phyloP scores from a whole-genome alignment of 768 basidiomycete genomes.

The Pleurotus sapidus region DNA sequence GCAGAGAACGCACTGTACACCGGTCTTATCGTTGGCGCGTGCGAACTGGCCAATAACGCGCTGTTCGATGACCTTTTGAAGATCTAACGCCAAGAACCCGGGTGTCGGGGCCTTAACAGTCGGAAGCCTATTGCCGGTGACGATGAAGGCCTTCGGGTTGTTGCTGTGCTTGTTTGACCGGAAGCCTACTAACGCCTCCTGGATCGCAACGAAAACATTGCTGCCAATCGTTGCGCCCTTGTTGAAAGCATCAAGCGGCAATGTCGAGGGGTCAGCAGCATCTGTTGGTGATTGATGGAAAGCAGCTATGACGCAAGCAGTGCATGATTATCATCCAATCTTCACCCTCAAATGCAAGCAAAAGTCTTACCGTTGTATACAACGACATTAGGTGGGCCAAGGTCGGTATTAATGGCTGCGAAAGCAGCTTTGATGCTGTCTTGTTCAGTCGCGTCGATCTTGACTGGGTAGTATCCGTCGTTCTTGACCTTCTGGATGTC shows the following conservation, averaged over 20 bases:
- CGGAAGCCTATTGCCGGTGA: slow-evolving; percentile 26
- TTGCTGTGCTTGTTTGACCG: slow-evolving; percentile 13
- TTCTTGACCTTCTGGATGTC: slow-evolving; percentile 9
- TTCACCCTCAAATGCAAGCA: not conserved
- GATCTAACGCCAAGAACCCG: slow-evolving; percentile 14
- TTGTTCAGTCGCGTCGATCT: slow-evolving; percentile 31
- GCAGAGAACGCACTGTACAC: slow-evolving; percentile 14
- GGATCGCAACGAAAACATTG: slow-evolving; percentile 21
- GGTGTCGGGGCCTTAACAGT: slow-evolving; percentile 11
- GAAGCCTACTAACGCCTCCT: slow-evolving; percentile 24
- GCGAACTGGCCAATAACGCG: slow-evolving; percentile 20
- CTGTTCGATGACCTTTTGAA: slow-evolving; percentile 20
- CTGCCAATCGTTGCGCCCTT: slow-evolving; percentile 12
- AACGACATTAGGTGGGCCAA: slow-evolving; percentile 43
- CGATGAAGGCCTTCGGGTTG: slow-evolving; percentile 27
- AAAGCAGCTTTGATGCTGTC: slow-evolving; percentile 34
- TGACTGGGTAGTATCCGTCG: slow-evolving; percentile 26
- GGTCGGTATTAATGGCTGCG: slow-evolving; percentile 26
- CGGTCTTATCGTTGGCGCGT: slow-evolving; percentile 17
- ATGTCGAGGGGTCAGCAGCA: slow-evolving; percentile 18
- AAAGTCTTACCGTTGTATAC: slow-evolving; percentile 38
- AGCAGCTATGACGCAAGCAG: slow-evolving; percentile 10
- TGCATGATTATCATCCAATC: not conserved
- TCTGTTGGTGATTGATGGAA: slow-evolving; percentile 10
- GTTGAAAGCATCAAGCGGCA: slow-evolving; percentile 18